Percentiles rank a stretch among this genome's conserved stretches.
phyloP scores from a whole-genome alignment of 2,329 filamentous ascomycete genomes.

The Pestalotiopsis sp. region DNA sequence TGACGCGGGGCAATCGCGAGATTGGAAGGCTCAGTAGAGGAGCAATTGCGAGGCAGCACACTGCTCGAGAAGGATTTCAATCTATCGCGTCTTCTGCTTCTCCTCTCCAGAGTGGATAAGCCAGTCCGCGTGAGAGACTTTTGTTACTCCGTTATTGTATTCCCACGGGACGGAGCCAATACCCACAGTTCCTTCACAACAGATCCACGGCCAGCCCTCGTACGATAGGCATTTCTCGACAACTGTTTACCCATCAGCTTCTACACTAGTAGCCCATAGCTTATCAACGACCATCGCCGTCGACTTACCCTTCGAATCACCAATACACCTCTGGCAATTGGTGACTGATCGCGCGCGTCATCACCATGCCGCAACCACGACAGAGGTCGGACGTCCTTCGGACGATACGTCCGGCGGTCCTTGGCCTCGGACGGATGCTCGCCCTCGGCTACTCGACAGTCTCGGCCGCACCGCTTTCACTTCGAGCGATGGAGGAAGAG shows the following conservation, averaged over 20 bases:
- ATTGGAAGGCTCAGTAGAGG: neutral
- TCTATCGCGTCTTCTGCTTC: neutral
- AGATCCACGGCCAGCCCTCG: neutral
- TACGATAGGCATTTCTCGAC: neutral
- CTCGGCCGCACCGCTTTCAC: conserved; percentile 10
- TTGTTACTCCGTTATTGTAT: neutral
- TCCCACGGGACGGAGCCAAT: neutral
- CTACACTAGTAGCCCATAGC: neutral
- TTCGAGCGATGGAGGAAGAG: conserved; percentile 43
- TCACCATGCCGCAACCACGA: conserved; percentile 6
- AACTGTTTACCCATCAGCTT: neutral
- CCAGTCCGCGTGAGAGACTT: neutral
- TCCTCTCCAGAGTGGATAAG: neutral
- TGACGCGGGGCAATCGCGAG: neutral
- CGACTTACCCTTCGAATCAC: neutral
- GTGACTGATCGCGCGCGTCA: neutral
- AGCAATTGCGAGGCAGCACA: neutral
- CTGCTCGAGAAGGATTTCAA: no score
- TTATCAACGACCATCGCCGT: neutral
- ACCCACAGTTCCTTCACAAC: neutral
- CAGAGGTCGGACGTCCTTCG: conserved; percentile 6
- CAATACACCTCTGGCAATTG: neutral
- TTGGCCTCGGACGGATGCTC: conserved; percentile 11
- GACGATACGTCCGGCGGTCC: conserved; percentile 15
- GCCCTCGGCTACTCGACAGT: conserved; percentile 14